Percentiles rank a stretch among this genome's conserved stretches.
phyloP scores from a whole-genome alignment of 139 green algal genomes.

The Chlorella vulgaris region DNA sequence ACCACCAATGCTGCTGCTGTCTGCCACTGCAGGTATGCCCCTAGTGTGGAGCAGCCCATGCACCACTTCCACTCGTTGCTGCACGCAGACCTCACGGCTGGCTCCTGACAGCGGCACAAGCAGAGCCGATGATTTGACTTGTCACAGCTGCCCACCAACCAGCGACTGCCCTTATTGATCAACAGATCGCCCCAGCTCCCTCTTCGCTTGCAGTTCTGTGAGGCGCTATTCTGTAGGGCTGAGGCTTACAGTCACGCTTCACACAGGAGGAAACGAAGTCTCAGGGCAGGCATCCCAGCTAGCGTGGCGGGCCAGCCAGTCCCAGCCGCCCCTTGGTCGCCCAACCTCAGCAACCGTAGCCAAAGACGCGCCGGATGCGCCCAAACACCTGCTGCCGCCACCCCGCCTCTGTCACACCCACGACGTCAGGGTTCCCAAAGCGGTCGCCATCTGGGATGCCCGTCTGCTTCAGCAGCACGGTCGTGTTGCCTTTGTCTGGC shows the following conservation, averaged over 20 bases:
- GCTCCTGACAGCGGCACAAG: not conserved
- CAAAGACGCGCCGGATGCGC: conserved; percentile 81
- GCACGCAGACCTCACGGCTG: conserved; percentile 15
- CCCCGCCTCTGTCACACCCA: conserved; percentile 64
- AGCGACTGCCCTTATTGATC: too few relatives aligned
- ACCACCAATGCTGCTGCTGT: too few relatives aligned
- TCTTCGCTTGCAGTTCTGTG: too few relatives aligned
- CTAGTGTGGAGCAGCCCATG: conserved; percentile 59
- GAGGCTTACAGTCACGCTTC: too few relatives aligned
- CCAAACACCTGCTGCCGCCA: conserved; percentile 82
- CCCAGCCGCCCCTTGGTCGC: too few relatives aligned
- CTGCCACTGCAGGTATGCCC: conserved; percentile 59
- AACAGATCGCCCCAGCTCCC: too few relatives aligned
- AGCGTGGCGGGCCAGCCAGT: not conserved
- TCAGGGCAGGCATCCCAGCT: too few relatives aligned
- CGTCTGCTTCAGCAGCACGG: conserved; percentile 46
- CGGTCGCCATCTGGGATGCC: conserved; percentile 78
- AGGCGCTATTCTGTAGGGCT: too few relatives aligned
- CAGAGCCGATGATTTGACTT: too few relatives aligned
- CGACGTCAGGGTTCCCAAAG: conserved; percentile 77
- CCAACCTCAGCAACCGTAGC: conserved; percentile 79
- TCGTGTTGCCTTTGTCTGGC: not conserved
- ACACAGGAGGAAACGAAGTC: too few relatives aligned
- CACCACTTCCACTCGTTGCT: conserved; percentile 61
- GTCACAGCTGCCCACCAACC: too few relatives aligned